Evolutionary conservation across 257 asterid species (phyloP), one percentile per base, ranked within the genome.

Genomic region (Solanum chmielewskii): DNA sequence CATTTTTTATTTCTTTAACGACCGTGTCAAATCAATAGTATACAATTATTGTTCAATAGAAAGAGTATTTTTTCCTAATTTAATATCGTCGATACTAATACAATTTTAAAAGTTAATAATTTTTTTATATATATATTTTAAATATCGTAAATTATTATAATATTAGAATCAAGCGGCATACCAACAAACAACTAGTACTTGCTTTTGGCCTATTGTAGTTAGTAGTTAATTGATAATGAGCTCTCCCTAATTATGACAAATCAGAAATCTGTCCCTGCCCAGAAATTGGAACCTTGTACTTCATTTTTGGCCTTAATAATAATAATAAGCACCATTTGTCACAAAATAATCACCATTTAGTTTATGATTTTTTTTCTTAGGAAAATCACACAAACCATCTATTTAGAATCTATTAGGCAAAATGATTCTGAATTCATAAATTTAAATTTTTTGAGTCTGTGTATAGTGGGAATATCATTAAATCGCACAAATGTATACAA

Each of bases 391-490:
- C 25, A 68, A 68, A 27, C 4, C 35, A 68, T 68, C 39, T 29
- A 68, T 68, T 29, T 15, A 13, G 4, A 14, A 68, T 31, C 6
- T 7, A 68, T 13, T 12, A 13, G 15, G 3, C 11, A 13, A 66
- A 66, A 66, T 66, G 39, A 13, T 68, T 2, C 2, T 13, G 4
- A 12, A 68, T 68, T 6, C 5, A 66, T 25, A 68, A 68, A 13
- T 7, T 68, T 6, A 27, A 27, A 1, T 12, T 5, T 64, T 7
- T 8, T 3, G 20, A 15, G 15, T 14, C 0, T 16, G 0, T 13
- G 2, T 69, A 1, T 29, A 29, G 47, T 16, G 15, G 7, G 16
- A 4, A 66, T 33, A 4, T 18, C 62, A 13, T 35, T 42, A 4
- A 76, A 15, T 4, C 9, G 0, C 62, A 77, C 39, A 44, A 77